Conservation (phyloP, 2,329 filamentous ascomycete species). For the Venturiaceae sp. region DNA sequence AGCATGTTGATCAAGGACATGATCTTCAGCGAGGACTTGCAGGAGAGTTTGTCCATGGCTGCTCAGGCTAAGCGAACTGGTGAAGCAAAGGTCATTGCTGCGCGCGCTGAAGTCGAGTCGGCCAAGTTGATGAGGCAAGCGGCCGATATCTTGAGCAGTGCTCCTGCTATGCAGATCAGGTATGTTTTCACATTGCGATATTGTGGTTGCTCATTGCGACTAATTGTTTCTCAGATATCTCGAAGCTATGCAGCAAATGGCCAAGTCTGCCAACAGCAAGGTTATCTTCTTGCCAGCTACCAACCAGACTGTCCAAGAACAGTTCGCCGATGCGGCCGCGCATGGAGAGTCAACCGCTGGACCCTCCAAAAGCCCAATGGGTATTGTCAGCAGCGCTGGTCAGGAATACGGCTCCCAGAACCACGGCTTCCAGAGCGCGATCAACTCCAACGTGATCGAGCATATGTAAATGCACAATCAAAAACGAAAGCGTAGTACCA, state of each 20-base stretch:
- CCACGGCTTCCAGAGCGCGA: conserved; percentile 62
- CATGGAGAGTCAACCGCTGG: conserved; percentile 16
- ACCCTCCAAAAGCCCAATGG: neutral
- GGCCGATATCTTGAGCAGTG: conserved; percentile 83
- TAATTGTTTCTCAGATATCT: conserved; percentile 49
- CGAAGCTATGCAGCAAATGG: conserved; percentile 98
- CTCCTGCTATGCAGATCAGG: conserved; percentile 95
- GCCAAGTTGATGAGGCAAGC: conserved; percentile 88
- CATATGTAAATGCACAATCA: conserved; percentile 56
- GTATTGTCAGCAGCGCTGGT: conserved; percentile 17
- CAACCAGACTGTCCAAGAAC: conserved; percentile 51
- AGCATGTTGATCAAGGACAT: conserved; percentile 99
- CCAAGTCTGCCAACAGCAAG: conserved; percentile 82
- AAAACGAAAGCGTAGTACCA: too few species aligned
- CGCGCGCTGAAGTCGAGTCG: conserved; percentile 90
- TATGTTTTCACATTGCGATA: too few species aligned
- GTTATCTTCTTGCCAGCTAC: conserved; percentile 69
- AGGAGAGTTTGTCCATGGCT: conserved; percentile 95
- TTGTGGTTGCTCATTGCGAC: too few species aligned
- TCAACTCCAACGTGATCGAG: conserved; percentile 76
- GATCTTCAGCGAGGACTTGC: conserved; percentile 89
- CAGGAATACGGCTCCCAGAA: conserved; percentile 28
- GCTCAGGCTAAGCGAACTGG: conserved; percentile 97
- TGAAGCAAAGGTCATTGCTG: conserved; percentile 96
- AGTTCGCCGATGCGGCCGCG: conserved; percentile 34